Evolutionary conservation across 108 stramenopile genomes (phyloP).

Genomic region (Epithemia pelagica): DNA sequence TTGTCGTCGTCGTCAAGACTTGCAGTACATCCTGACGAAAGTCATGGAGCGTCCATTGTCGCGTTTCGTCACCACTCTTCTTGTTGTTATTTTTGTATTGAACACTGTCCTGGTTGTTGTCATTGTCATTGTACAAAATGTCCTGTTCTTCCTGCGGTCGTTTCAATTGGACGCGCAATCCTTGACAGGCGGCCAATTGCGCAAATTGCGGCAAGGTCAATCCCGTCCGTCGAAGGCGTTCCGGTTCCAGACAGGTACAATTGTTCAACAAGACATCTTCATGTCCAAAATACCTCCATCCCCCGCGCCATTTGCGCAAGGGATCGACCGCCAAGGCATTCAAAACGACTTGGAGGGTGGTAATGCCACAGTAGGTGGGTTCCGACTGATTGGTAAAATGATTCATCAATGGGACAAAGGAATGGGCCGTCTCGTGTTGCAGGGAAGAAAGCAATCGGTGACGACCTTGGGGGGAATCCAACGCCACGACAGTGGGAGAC

Average conservation of each 20-base stretch:
- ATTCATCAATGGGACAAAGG: constrained; percentile 69
- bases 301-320: constrained; percentile 86
- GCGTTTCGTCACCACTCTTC: not conserved
- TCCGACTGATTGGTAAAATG: constrained; percentile 93
- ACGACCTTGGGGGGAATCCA: not conserved
- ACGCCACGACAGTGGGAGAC: not conserved
- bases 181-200: constrained; percentile 67
- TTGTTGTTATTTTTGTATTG: not conserved
- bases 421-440: constrained; percentile 38
- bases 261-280: constrained; percentile 79
- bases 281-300: constrained; percentile 89
- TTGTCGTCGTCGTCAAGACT: not conserved
- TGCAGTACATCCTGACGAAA: not conserved
- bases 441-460: not conserved
- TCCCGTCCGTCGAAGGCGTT: constrained; percentile 61
- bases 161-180: constrained; percentile 41
- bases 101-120: not conserved
- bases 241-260: constrained; percentile 67
- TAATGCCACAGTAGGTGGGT: constrained; percentile 90
- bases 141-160: constrained; percentile 29
- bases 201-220: constrained; percentile 63
- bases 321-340: constrained; percentile 92
- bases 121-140: not conserved
- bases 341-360: constrained; percentile 83
- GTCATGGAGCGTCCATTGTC: not conserved